Percentiles rank a stretch among this genome's conserved stretches.
These are phyloP conservation scores for Phlebopus sp. DNA, from an alignment of 1,284 basidiomycete genomes.

Conservation along the genomic window DNA sequence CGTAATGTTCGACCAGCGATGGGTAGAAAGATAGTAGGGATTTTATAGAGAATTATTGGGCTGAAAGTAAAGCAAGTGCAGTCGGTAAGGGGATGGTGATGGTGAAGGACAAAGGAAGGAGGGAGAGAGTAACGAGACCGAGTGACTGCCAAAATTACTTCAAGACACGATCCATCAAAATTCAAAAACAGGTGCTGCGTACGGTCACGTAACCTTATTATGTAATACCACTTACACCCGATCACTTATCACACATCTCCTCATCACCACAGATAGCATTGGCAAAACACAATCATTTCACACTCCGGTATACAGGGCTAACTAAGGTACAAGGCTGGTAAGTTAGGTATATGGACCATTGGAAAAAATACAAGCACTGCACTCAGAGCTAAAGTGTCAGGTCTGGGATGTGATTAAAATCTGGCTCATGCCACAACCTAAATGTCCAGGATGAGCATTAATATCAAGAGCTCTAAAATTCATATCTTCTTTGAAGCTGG, in stretches of 20 bases:
- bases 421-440: background rate
- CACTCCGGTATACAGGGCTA: background rate
- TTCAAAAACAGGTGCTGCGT: conserved; percentile 35
- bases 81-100: conserved; percentile 32
- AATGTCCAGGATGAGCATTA: background rate
- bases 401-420: too few relatives aligned
- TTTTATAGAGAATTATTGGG: conserved; percentile 25
- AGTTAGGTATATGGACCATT: too few relatives aligned
- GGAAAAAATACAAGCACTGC: too few relatives aligned
- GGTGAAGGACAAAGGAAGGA: conserved; percentile 39
- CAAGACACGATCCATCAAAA: conserved; percentile 28
- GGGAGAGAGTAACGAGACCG: conserved; percentile 21
- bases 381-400: too few relatives aligned
- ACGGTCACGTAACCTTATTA: conserved; percentile 32
- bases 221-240: conserved; percentile 24
- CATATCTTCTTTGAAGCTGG: conserved; percentile 3
- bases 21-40: conserved; percentile 18
- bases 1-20: conserved; percentile 42
- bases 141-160: conserved; percentile 33
- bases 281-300: too few relatives aligned
- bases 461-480: background rate
- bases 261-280: too few relatives aligned
- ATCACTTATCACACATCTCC: too few relatives aligned
- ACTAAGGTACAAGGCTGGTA: background rate
- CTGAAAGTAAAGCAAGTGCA: conserved; percentile 29